Base-by-base conservation (phyloP, 2,329 filamentous ascomycete species). In the Penicillium sp. region DNA sequence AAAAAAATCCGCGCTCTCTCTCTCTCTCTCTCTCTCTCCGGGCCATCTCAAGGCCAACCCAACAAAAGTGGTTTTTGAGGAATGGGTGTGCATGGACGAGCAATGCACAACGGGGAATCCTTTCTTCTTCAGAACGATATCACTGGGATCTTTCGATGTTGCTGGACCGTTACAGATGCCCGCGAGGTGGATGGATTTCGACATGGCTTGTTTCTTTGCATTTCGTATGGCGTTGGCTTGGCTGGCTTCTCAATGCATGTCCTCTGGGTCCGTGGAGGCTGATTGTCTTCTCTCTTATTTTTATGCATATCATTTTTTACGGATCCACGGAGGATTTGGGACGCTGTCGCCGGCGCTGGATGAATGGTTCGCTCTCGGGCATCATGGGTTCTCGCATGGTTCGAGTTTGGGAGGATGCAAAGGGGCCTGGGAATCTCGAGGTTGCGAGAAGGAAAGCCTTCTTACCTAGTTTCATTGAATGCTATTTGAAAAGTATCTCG, bases 221-320 rank as follows among this genome's bases (percentile, higher is more conserved):
- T 77, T 77, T 66, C 72, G 68, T 75, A 70, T 74, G 75, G 75
- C 75, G 75, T 77, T 77, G 71, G 72, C 73, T 74, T 73, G 72
- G 75, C 69, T 67, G 65, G 34, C 34, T 51, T 51, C 31, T 34
- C 47, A 4, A 49, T 62, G 67, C 68, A 64, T 62, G 56, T 73
- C 70, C 70, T 75, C 69, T 72, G 67, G 73, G 68, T 71, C 70
- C 69, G 69, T 68, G 69, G 70, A 68, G 69, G 67, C 63, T 67
- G 66, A 69, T 67, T 62, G 67, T 67, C 66, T 68, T 64, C 69
- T 65, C 69, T 62, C 63, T 66, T 11, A 42, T 67, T 63, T 61
- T 55, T 48, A 61, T 66, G 58, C 60, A 58, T 69, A 58, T 65
- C 57, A 65, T 60, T 62, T 69, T 64, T 69, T 63, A 72, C 69